Conservation (phyloP, 495 filamentous ascomycete species). For the Aspergillus mulundensis region DNA sequence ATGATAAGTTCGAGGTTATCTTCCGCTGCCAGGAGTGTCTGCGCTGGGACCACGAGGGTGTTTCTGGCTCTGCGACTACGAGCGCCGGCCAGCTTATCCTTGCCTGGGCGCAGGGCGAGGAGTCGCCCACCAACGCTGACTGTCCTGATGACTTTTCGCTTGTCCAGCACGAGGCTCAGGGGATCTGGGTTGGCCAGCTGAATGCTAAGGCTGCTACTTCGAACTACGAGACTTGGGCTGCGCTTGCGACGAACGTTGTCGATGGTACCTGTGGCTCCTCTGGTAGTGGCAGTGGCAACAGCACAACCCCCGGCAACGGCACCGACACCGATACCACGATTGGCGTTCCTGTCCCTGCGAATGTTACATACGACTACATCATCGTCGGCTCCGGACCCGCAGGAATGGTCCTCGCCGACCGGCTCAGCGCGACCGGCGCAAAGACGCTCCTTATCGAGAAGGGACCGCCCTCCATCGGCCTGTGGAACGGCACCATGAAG, state of each 20-base stretch:
- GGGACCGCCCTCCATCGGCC: constrained; percentile 30
- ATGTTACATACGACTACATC: constrained; percentile 53
- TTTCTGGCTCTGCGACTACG: constrained; percentile 7
- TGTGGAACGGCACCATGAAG: constrained; percentile 27
- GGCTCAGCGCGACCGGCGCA: constrained; percentile 58
- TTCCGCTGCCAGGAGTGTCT: constrained; percentile 20
- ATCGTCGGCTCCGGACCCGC: constrained; percentile 34
- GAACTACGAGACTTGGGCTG: constrained; percentile 10
- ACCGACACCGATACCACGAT: background rate
- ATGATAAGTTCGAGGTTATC: constrained; percentile 9
- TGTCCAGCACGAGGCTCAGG: constrained; percentile 14
- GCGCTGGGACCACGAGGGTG: constrained; percentile 14
- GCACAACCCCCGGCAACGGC: background rate
- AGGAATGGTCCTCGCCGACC: constrained; percentile 51
- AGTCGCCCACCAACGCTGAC: background rate
- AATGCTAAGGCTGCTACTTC: constrained; percentile 6
- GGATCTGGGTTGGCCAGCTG: constrained; percentile 12
- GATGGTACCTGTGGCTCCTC: constrained; percentile 6
- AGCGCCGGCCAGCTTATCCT: constrained; percentile 8
- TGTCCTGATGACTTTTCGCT: constrained; percentile 15
- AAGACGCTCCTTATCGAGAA: constrained; percentile 39
- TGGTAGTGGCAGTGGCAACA: constrained; percentile 6
- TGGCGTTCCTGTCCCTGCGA: constrained; percentile 10
- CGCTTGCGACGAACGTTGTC: constrained; percentile 11
- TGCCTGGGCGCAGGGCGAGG: constrained; percentile 12